Evolutionary conservation across 2,329 filamentous ascomycete genomes (phyloP), one percentile per base, ranked within the genome.

Genomic region (Calonectria ilicicola): DNA sequence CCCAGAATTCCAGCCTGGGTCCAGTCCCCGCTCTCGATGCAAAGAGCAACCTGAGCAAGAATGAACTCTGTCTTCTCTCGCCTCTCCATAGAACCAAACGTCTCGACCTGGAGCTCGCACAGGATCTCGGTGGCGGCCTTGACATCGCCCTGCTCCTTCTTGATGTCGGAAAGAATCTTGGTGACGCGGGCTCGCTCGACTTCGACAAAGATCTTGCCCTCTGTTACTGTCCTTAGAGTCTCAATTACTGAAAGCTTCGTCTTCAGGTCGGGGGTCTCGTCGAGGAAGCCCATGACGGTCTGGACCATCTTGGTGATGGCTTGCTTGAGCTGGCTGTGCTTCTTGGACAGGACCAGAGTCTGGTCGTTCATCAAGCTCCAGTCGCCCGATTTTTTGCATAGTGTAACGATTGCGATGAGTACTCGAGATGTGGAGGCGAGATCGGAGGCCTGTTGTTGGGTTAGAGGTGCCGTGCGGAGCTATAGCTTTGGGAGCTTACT

Each of bases 151-250:
- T 98, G 95, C 76, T 94, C 87, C 86, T 98, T 98, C 90, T 98
- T 98, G 89, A 99, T 98, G 85, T 98, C 92, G 65, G 97, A 98
- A 15, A 99, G 90, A 77, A 98, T 97, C 83, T 93, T 95, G 80
- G 97, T 99, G 72, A 99, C 93, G 78, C 97, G 94, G 76, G 97
- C 97, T 78, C 97, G 93, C 89, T 99, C 97, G 66, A 99, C 97
- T 88, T 99, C 97, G 80, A 99, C 96, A 81, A 99, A 99, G 84
- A 99, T 99, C 93, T 99, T 99, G 86, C 97, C 97, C 86, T 99
- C 97, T 10, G 97, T 99, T 62, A 99, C 96, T 49, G 96, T 98
- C 79, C 97, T 92, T 81, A 99, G 86, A 1, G 96, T 97, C 86
- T 99, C 96, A 81, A 99, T 99, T 72, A 98, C 92, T 26, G 94